Base-by-base conservation (phyloP, 768 basidiomycete genomes). In the Symmetrospora coprosmae region DNA sequence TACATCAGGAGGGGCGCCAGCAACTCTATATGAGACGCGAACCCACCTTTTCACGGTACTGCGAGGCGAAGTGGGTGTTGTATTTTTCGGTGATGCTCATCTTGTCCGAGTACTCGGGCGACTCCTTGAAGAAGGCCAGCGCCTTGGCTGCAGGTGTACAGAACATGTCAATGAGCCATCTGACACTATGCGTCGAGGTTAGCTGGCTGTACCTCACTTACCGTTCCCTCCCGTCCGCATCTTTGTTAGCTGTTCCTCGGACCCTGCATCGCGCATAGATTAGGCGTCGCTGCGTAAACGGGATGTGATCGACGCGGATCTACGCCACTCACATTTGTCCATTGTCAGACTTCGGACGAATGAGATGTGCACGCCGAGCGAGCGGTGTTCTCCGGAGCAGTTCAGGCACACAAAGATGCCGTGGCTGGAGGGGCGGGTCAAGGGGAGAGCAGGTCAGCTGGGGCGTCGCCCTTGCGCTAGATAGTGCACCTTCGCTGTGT, bases 141-240 rank as follows among this genome's bases (percentile, higher is more conserved):
- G 51, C 60, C 43, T 61, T 61, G 50, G 58, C 50, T 53, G 28
- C 17, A 52, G 35, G 30, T 34, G 9, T 17, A n/a, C n/a, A 46
- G 45, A 11, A 46, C 21, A 11, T 25, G 45, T 11, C 9, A 11
- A n/a, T n/a, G n/a, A n/a, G n/a, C n/a, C n/a, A n/a, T n/a, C n/a
- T n/a, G n/a, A n/a, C n/a, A n/a, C n/a, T n/a, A n/a, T n/a, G n/a
- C n/a, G n/a, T n/a, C n/a, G n/a, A n/a, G n/a, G n/a, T n/a, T n/a
- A n/a, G n/a, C n/a, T n/a, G n/a, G n/a, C n/a, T n/a, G n/a, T n/a
- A n/a, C n/a, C n/a, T n/a, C n/a, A 49, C 37, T 25, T 39, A 48
- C 43, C 79, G 71, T 96, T 96, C 55, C 92, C 92, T 47, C 92
- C 91, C 50, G 86, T 78, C 84, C 91, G 67, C 89, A 99, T 96